phyloP scores from a whole-genome alignment of 768 basidiomycete genomes.

The Stropharia rugosoannulata region DNA sequence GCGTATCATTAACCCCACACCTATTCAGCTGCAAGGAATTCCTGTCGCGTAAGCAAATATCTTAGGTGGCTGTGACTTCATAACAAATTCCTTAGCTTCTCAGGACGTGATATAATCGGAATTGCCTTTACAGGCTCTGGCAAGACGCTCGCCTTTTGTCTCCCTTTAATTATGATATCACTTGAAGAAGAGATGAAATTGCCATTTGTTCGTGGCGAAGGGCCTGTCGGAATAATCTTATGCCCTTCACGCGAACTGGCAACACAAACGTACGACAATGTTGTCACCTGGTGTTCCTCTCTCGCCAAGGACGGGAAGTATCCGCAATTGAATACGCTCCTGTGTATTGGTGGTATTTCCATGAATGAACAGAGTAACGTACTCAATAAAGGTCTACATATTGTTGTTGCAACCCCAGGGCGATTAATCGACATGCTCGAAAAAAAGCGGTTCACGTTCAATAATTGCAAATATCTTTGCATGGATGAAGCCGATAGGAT shows the following conservation, averaged over 20 bases:
- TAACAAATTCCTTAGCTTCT: constrained; percentile 57
- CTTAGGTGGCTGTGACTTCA: constrained; percentile 5
- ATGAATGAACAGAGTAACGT: constrained; percentile 98
- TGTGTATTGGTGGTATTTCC: constrained; percentile 97
- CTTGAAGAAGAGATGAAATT: constrained; percentile 91
- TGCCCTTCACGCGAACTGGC: constrained; percentile 98
- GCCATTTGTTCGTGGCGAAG: constrained; percentile 90
- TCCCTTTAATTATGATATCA: constrained; percentile 96
- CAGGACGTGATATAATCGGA: constrained; percentile 96
- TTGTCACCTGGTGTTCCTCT: constrained; percentile 81
- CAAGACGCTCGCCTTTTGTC: constrained; percentile 96
- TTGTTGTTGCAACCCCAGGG: constrained; percentile 96
- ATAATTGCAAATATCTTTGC: constrained; percentile 93
- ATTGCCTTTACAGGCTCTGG: constrained; percentile 99
- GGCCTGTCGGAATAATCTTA: constrained; percentile 93
- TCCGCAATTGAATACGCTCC: constrained; percentile 81
- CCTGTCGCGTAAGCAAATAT: constrained; percentile 79
- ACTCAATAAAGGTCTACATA: constrained; percentile 87
- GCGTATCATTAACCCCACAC: constrained; percentile 84
- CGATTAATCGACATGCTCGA: constrained; percentile 97
- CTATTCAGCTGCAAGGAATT: constrained; percentile 96
- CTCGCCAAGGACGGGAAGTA: constrained; percentile 80
- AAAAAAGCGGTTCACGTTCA: constrained; percentile 90
- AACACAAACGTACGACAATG: constrained; percentile 95
- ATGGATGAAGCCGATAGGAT: constrained; percentile 99